Evolutionary conservation across 495 filamentous ascomycete genomes (phyloP).

Genomic region (Tuber microsphaerosporum): DNA sequence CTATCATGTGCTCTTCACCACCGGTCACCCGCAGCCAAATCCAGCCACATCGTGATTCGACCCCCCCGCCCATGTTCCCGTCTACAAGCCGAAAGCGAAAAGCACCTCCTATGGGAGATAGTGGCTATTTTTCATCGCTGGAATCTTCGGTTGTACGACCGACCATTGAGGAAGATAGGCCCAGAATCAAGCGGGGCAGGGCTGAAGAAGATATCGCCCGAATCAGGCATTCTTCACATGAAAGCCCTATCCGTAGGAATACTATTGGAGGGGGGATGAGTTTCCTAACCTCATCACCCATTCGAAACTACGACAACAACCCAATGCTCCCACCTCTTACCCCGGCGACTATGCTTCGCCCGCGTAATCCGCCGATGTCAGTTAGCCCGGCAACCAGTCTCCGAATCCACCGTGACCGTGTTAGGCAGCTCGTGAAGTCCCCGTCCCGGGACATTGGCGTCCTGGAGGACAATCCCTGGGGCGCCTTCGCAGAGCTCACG

Average conservation of each 20-base stretch:
- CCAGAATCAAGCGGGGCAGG: constrained; percentile 74
- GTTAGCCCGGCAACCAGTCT: constrained; percentile 92
- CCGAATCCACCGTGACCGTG: constrained; percentile 79
- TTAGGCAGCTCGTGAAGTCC: constrained; percentile 81
- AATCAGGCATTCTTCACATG: constrained; percentile 83
- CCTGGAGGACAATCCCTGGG: constrained; percentile 65
- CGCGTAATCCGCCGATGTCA: constrained; percentile 72
- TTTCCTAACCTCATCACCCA: constrained; percentile 58
- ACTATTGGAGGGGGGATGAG: constrained; percentile 45
- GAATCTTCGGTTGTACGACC: constrained; percentile 83
- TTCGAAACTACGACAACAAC: constrained; percentile 50
- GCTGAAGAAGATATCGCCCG: constrained; percentile 94
- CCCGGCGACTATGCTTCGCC: constrained; percentile 75
- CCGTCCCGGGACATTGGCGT: constrained; percentile 66
- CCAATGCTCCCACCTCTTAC: constrained; percentile 76
- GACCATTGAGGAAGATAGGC: constrained; percentile 61
- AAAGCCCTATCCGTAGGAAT: constrained; percentile 69
- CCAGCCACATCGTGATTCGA: constrained; percentile 61
- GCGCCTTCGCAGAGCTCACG: constrained; percentile 58
- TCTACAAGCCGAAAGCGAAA: constrained; percentile 62
- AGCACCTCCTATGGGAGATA: constrained; percentile 73
- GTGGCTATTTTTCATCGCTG: constrained; percentile 95
- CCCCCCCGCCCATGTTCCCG: constrained; percentile 60
- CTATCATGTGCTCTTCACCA: constrained; percentile 71
- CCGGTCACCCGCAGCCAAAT: constrained; percentile 59